Percentiles rank a stretch among this genome's conserved stretches.
Evolutionary conservation across 345 rosid species (phyloP).

Genomic region (Nephelium lappaceum): DNA sequence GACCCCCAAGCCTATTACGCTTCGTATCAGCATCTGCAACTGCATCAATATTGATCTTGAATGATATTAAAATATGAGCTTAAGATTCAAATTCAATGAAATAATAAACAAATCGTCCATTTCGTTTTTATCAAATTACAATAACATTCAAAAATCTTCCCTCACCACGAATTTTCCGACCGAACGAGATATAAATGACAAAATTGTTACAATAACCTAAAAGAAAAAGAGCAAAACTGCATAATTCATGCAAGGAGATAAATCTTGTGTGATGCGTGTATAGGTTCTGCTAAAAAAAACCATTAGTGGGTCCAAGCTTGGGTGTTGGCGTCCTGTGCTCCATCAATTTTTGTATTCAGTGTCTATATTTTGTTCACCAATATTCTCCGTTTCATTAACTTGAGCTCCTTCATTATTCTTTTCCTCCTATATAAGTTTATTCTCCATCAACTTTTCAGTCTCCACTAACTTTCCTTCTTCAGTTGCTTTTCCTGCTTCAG

Average conservation of each 20-base stretch:
- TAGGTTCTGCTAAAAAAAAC: background rate
- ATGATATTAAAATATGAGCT: too few relatives aligned
- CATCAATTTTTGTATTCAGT: conserved; percentile 4
- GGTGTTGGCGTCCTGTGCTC: conserved; percentile 21
- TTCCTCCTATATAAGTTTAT: background rate
- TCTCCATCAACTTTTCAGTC: conserved; percentile 6
- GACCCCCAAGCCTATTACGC: too few relatives aligned
- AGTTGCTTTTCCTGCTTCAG: conserved; percentile 17
- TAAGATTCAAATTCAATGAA: background rate
- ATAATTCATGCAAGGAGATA: background rate
- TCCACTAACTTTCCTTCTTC: conserved; percentile 19
- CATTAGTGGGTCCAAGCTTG: background rate
- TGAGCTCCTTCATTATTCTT: background rate
- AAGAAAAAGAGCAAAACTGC: background rate
- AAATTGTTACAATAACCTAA: too few relatives aligned
- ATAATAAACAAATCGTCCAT: background rate
- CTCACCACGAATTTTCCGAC: background rate
- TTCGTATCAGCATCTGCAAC: too few relatives aligned
- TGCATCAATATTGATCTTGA: too few relatives aligned
- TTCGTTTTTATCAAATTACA: background rate
- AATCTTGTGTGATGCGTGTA: background rate
- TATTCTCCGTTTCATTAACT: background rate
- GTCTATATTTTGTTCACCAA: background rate
- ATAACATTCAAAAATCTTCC: background rate
- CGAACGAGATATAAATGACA: background rate